Evolutionary conservation across 2,329 filamentous ascomycete species (phyloP), one percentile per base, ranked within the genome.

Genomic region (Aureobasidium subglaciale): DNA sequence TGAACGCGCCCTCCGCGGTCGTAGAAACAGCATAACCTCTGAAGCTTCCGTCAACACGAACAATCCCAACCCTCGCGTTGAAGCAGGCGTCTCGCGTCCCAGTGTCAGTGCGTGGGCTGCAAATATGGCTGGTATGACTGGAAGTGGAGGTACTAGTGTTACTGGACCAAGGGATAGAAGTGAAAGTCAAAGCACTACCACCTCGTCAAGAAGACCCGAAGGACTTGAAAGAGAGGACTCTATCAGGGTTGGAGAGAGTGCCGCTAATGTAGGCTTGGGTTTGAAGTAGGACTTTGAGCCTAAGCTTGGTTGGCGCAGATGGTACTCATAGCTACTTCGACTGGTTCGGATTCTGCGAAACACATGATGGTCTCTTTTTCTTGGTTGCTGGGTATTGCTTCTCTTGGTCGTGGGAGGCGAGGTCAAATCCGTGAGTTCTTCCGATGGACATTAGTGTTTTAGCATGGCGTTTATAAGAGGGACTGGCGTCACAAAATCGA

Each of bases 1-100:
- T 49, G 75, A 78, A 60, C 67, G 70, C 25, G 67, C 69, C 57
- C 66, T 77, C 56, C 67, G 63, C 58, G 59, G 56, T 59, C 67
- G 66, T 8, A 58, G 68, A 40, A 63, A 66, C 38, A 40, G 34
- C 16, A 24, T 55, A 3, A 35, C 27, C 11, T 40, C 34, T 5
- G 50, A 55, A 1, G 50, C 40, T 0, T 37, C 20, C 4, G 50
- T 11, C 40, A 55, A 30, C 29, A 24, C 24, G 10, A 54, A 35
- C 38, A 54, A 34, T 25, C 20, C 37, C 22, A 13, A 16, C 18
- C 16, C 30, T 45, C 29, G 40, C 37, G 18, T 34, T 11, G 35
- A 38, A 38, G 35, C 35, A 4, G n/a, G 24, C 7, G 48, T 50
- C 4, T 24, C 20, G 7, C 38, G 37, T 18, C 50, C 50, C 11